Conservation (phyloP, 192 early-diverging fungal species). For the Phycomyces blakesleeanus region DNA sequence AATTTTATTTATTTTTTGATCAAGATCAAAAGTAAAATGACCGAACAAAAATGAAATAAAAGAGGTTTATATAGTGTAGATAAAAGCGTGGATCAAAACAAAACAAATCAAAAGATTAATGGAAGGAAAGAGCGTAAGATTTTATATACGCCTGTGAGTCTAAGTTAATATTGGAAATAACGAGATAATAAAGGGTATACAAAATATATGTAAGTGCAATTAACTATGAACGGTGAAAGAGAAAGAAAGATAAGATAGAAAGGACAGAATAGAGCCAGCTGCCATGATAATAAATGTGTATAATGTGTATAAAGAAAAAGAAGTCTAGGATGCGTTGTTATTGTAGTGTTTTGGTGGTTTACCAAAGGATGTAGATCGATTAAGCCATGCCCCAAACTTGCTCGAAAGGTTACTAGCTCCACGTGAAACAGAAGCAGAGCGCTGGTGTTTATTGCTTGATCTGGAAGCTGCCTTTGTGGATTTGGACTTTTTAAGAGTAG, state of each 20-base stretch:
- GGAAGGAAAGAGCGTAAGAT: background rate
- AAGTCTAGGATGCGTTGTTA: conserved; percentile 3
- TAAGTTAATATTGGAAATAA: background rate
- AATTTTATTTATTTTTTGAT: no score
- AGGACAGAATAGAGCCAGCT: background rate
- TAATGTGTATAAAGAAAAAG: background rate
- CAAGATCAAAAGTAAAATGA: no score
- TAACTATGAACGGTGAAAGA: background rate
- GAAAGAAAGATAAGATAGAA: background rate
- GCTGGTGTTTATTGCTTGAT: background rate
- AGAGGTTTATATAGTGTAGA: no score
- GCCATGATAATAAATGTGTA: conserved; percentile 1
- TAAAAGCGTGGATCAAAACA: no score
- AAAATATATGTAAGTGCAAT: no score
- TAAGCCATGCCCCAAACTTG: conserved; percentile 16
- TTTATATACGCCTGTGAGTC: background rate
- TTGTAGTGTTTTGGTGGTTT: conserved; percentile 6
- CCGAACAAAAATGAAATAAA: no score
- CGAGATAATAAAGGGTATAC: background rate
- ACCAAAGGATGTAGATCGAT: conserved; percentile 14
- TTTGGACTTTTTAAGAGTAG: background rate
- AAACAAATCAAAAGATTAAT: background rate
- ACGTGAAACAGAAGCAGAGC: background rate
- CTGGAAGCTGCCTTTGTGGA: background rate
- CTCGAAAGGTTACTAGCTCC: background rate